phyloP scores from a whole-genome alignment of 306 rosid species.

The Vigna reflexopilosa region DNA sequence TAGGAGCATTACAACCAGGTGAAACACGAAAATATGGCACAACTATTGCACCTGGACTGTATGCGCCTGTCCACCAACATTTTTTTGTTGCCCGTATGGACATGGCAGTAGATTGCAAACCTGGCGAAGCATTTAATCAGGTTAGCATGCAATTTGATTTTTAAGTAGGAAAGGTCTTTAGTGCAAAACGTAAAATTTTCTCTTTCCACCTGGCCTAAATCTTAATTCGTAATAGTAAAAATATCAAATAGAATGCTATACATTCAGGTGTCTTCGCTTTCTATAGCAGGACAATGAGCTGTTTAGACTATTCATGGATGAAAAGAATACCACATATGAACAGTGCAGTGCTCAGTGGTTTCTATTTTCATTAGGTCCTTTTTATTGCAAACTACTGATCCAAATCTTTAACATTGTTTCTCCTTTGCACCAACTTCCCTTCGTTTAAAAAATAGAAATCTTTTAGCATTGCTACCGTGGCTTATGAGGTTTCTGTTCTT shows the following conservation, averaged over 20 bases:
- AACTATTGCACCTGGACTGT: slow-evolving; percentile 83
- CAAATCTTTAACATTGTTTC: background rate
- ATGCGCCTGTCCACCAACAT: slow-evolving; percentile 88
- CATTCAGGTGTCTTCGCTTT: slow-evolving; percentile 14
- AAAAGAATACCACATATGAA: slow-evolving; percentile 9
- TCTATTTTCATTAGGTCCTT: slow-evolving; percentile 1
- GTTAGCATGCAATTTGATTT: slow-evolving; percentile 42
- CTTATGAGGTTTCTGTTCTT: slow-evolving; percentile 12
- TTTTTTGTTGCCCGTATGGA: slow-evolving; percentile 88
- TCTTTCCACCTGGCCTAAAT: background rate
- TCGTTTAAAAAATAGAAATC: background rate
- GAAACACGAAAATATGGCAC: slow-evolving; percentile 87
- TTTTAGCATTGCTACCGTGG: background rate
- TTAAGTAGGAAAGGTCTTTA: slow-evolving; percentile 1
- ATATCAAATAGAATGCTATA: background rate
- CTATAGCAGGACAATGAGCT: background rate
- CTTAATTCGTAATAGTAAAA: background rate
- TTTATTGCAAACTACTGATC: background rate
- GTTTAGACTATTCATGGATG: background rate
- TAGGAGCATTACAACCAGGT: slow-evolving; percentile 85
- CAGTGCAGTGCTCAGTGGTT: background rate
- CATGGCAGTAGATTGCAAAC: slow-evolving; percentile 89
- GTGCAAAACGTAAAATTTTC: background rate
- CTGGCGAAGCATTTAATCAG: slow-evolving; percentile 88
- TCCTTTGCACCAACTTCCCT: no score